Percentiles rank a stretch among this genome's conserved stretches.
Evolutionary conservation across 176 grass and related monocot genomes (phyloP).

Genomic region (Ensete ventricosum): DNA sequence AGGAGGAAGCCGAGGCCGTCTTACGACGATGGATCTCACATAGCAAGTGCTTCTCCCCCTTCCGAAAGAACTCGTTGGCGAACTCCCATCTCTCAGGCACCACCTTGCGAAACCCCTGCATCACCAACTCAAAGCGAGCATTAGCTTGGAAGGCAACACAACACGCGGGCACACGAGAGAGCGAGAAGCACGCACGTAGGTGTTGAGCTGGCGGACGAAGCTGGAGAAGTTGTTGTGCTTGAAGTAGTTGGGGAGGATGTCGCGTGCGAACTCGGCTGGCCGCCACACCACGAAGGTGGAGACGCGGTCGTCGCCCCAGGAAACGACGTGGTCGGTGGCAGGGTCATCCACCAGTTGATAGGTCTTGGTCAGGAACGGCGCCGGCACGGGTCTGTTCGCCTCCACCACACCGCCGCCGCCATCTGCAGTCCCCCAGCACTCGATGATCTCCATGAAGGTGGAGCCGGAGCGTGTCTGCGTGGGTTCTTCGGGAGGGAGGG

Average conservation of each 20-base stretch:
- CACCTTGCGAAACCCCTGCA: constrained; percentile 68
- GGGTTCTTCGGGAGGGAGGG: not conserved
- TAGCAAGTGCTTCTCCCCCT: constrained; percentile 13
- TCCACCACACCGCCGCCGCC: constrained; percentile 33
- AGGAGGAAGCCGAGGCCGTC: constrained; percentile 31
- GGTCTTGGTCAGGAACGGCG: constrained; percentile 94
- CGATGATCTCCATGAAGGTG: not conserved
- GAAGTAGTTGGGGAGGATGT: constrained; percentile 93
- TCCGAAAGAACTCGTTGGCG: constrained; percentile 17
- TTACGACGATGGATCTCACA: constrained; percentile 72
- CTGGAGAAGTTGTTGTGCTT: constrained; percentile 99
- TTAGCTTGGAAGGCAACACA: not conserved
- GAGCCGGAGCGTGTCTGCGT: not conserved
- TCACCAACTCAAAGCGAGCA: not conserved
- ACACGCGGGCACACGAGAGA: not conserved
- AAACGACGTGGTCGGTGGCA: constrained; percentile 85
- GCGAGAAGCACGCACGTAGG: constrained; percentile 47
- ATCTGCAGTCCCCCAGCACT: constrained; percentile 52
- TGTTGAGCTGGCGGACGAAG: constrained; percentile 97
- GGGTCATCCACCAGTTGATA: constrained; percentile 94
- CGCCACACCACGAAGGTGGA: constrained; percentile 93
- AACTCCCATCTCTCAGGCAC: constrained; percentile 19
- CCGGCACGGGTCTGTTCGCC: constrained; percentile 73
- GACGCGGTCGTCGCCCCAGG: constrained; percentile 87
- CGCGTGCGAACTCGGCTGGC: constrained; percentile 81